Evolutionary conservation across 2,329 filamentous ascomycete genomes (phyloP).

Genomic region (Pestalotiopsis sp.): DNA sequence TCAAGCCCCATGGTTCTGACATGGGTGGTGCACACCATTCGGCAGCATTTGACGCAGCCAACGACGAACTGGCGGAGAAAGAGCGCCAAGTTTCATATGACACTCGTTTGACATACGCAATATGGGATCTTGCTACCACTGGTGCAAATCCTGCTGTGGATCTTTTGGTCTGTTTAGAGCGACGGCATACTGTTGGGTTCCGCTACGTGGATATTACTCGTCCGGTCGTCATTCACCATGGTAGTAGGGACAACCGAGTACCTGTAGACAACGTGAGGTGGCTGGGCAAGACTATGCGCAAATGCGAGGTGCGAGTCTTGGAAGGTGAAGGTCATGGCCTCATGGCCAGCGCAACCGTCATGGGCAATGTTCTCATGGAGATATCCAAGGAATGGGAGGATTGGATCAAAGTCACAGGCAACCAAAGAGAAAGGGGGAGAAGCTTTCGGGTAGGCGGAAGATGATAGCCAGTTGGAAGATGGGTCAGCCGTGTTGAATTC

Average conservation of each 20-base stretch:
- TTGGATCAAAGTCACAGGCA: constrained; percentile 65
- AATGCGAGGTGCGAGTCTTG: constrained; percentile 87
- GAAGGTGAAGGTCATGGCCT: constrained; percentile 92
- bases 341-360: constrained; percentile 92
- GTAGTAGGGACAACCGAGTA: constrained; percentile 85
- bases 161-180: constrained; percentile 87
- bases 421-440: constrained; percentile 11
- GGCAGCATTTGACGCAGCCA: constrained; percentile 51
- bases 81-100: constrained; percentile 80
- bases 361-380: constrained; percentile 93
- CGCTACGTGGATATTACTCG: constrained; percentile 95
- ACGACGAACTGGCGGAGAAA: constrained; percentile 65
- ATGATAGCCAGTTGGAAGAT: neutral
- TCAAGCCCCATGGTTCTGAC: constrained; percentile 33
- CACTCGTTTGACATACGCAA: constrained; percentile 82
- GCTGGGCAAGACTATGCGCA: constrained; percentile 90
- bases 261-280: constrained; percentile 94
- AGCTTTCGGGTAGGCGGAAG: constrained; percentile 11
- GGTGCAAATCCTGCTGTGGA: constrained; percentile 94
- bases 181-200: constrained; percentile 90
- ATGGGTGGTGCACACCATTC: constrained; percentile 22
- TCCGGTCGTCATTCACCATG: constrained; percentile 91
- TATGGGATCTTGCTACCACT: constrained; percentile 90
- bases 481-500: too few species aligned
- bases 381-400: constrained; percentile 94